Evolutionary conservation across 306 rosid species (phyloP).

Genomic region (Rosa rugosa): DNA sequence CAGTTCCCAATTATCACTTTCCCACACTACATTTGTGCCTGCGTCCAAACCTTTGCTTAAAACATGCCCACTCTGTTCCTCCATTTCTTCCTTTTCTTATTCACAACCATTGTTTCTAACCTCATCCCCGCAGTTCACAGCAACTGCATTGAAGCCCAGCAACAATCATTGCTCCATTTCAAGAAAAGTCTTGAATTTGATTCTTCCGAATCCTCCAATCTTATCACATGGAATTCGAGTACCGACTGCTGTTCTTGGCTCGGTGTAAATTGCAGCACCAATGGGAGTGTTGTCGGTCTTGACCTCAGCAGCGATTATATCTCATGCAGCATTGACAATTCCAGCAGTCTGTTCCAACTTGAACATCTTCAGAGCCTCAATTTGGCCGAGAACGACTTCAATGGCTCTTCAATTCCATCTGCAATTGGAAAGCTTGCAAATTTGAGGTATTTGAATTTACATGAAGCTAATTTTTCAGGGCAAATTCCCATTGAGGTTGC

Average conservation of each 20-base stretch:
- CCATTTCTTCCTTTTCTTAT: not conserved
- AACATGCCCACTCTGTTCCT: not conserved
- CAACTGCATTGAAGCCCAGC: not conserved
- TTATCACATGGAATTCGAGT: not conserved
- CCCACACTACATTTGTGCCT: not conserved
- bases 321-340: not conserved
- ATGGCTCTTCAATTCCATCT: slow-evolving; percentile 20
- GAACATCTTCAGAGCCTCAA: not conserved
- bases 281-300: not conserved
- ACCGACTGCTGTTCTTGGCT: not conserved
- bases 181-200: not conserved
- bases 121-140: not conserved
- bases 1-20: too few species aligned
- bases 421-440: slow-evolving; percentile 13
- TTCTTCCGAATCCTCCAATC: not conserved
- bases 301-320: not conserved
- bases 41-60: not conserved
- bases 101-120: not conserved
- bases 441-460: slow-evolving; percentile 10
- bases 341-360: not conserved
- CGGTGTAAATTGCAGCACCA: not conserved
- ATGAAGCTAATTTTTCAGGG: not conserved
- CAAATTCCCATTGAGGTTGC: not conserved
- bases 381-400: not conserved
- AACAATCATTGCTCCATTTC: not conserved